Evolutionary conservation across 495 filamentous ascomycete species (phyloP).

Genomic region (Lophium mytilinum): DNA sequence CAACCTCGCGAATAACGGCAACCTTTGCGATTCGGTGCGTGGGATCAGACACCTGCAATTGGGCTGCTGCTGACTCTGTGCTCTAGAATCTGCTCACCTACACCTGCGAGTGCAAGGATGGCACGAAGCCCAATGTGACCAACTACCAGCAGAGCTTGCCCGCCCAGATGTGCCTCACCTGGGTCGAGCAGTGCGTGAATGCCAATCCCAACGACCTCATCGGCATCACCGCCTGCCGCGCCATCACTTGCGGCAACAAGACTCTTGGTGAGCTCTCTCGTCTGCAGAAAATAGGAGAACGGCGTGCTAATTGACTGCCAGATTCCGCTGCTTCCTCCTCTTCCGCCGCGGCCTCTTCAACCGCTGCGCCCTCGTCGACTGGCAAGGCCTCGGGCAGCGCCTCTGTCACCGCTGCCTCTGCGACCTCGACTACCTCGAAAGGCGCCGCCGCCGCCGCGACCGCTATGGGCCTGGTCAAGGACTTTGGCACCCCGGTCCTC

Average conservation of each 20-base stretch:
- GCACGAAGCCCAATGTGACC: conserved; percentile 43
- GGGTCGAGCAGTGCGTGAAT: conserved; percentile 44
- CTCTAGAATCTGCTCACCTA: conserved; percentile 43
- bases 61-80: background rate
- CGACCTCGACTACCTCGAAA: conserved; percentile 31
- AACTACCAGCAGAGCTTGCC: conserved; percentile 49
- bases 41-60: background rate
- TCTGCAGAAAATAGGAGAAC: background rate
- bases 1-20: conserved; percentile 15
- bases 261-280: conserved; percentile 29
- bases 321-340: conserved; percentile 17
- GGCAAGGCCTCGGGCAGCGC: conserved; percentile 4
- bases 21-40: conserved; percentile 33
- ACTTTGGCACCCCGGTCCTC: conserved; percentile 44
- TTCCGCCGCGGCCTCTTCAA: conserved; percentile 9
- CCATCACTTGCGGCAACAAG: conserved; percentile 43
- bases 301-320: background rate
- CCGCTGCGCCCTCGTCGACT: conserved; percentile 1
- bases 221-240: conserved; percentile 40
- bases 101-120: conserved; percentile 48
- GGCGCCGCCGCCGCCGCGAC: conserved; percentile 38
- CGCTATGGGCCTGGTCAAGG: conserved; percentile 35
- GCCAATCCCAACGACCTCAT: conserved; percentile 39
- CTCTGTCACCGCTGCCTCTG: conserved; percentile 17
- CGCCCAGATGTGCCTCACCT: conserved; percentile 47